Percentiles rank a stretch among this genome's conserved stretches.
Evolutionary conservation across 331 rosid species (phyloP).

Genomic region (Saraca asoca): DNA sequence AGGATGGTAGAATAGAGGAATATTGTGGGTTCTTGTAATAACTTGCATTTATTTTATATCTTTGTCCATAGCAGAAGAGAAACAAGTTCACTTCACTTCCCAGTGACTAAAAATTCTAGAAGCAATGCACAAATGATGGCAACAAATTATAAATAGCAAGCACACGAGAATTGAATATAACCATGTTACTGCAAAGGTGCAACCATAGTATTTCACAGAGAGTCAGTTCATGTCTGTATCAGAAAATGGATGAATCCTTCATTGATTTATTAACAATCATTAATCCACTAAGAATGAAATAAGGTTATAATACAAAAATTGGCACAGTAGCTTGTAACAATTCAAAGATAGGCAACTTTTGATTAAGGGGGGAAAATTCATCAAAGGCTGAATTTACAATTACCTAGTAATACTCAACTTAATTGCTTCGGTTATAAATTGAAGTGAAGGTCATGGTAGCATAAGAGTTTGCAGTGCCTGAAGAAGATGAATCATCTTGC

Average conservation of each 20-base stretch:
- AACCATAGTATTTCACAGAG: slow-evolving; percentile 7
- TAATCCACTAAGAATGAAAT: slow-evolving; percentile 12
- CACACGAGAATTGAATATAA: slow-evolving; percentile 15
- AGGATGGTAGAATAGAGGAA: slow-evolving; percentile 1
- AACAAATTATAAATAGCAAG: not conserved
- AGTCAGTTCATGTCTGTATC: not conserved
- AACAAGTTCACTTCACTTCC: not conserved
- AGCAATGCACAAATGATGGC: not conserved
- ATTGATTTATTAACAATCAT: slow-evolving; percentile 8
- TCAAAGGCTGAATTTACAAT: not conserved
- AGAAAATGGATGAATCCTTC: not conserved
- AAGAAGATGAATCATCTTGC: slow-evolving; percentile 45
- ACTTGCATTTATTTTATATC: not conserved
- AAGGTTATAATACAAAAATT: slow-evolving; percentile 5
- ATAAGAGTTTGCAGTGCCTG: slow-evolving; percentile 39
- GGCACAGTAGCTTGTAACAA: not conserved
- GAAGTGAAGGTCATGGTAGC: slow-evolving; percentile 83
- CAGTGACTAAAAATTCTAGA: too few species aligned
- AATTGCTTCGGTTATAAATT: slow-evolving; percentile 62
- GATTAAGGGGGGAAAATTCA: not conserved
- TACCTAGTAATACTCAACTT: slow-evolving; percentile 16
- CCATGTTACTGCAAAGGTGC: not conserved
- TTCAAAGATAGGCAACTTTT: slow-evolving; percentile 11
- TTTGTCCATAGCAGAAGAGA: not conserved
- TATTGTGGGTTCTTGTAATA: too few species aligned